Percentiles rank a stretch among this genome's conserved stretches.
Conservation (phyloP, 352 stramenopile species). For the Phytopythium mirpurense region DNA sequence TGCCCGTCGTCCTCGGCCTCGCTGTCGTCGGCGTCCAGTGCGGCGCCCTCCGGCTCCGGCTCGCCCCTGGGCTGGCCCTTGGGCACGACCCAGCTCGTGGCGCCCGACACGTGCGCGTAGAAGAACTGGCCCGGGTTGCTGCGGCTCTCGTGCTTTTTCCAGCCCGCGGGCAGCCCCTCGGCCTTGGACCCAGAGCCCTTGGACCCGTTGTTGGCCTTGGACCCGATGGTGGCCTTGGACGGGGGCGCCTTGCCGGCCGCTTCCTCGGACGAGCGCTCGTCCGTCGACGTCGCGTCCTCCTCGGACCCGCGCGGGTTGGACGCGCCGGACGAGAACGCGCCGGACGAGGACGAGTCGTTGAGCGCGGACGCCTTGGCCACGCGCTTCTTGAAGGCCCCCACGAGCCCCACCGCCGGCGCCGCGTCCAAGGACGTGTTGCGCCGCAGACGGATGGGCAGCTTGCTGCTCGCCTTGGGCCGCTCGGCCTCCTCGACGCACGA, state of each 20-base stretch:
- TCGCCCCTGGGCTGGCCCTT: conserved; percentile 4
- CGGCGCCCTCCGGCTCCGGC: conserved; percentile 16
- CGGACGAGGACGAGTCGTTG: conserved; percentile 9
- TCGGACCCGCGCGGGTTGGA: conserved; percentile 31
- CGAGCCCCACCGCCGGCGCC: conserved; percentile 15
- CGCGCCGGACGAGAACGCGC: conserved; percentile 6
- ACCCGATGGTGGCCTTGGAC: neutral
- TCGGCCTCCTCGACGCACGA: conserved; percentile 1
- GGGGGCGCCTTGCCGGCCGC: neutral
- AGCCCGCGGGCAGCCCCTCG: conserved; percentile 33
- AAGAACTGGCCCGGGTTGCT: conserved; percentile 58
- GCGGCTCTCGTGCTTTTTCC: conserved; percentile 65
- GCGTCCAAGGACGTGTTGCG: conserved; percentile 6
- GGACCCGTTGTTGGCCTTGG: neutral
- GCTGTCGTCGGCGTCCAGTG: conserved; percentile 10
- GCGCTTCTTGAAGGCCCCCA: conserved; percentile 29
- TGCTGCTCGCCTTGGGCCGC: neutral
- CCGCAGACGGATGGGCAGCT: neutral
- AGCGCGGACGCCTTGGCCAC: conserved; percentile 13
- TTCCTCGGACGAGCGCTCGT: conserved; percentile 25
- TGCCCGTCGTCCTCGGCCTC: conserved; percentile 27
- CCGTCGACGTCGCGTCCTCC: conserved; percentile 39
- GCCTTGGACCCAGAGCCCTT: conserved; percentile 6
- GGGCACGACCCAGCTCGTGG: conserved; percentile 66
- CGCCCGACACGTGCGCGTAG: conserved; percentile 53